These are phyloP conservation scores for Panaeolus cyanescens DNA, from an alignment of 768 basidiomycete species.

Conservation along the genomic window DNA sequence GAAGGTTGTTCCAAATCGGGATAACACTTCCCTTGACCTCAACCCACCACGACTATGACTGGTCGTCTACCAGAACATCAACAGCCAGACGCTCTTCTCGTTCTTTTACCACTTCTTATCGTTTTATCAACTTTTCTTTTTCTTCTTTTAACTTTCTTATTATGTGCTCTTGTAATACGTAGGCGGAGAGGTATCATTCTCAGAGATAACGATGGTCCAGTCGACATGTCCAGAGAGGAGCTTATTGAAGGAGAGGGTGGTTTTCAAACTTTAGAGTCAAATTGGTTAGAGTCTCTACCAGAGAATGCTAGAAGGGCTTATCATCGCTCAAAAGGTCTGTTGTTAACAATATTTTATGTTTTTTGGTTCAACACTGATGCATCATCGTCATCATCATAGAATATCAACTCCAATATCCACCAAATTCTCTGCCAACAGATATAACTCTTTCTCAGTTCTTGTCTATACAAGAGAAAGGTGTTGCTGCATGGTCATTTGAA, in stretches of 20 bases:
- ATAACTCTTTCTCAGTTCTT: conserved; percentile 98
- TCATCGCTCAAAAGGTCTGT: conserved; percentile 82
- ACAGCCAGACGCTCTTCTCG: conserved; percentile 69
- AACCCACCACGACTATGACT: conserved; percentile 23
- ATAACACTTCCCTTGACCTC: conserved; percentile 11
- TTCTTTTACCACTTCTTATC: conserved; percentile 92
- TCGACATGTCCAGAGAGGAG: conserved; percentile 92
- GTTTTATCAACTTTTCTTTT: conserved; percentile 92
- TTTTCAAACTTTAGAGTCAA: conserved; percentile 86
- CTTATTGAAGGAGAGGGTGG: conserved; percentile 91
- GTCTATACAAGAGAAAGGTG: conserved; percentile 98
- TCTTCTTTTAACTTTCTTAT: conserved; percentile 87
- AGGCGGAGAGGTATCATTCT: conserved; percentile 76
- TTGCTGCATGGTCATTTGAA: conserved; percentile 99
- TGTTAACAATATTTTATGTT: conserved; percentile 6
- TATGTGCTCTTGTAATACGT: conserved; percentile 86
- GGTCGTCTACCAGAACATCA: conserved; percentile 15
- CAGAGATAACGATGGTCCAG: conserved; percentile 86
- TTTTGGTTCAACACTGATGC: conserved; percentile 9
- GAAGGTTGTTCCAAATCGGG: conserved; percentile 9
- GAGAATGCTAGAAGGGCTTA: conserved; percentile 74
- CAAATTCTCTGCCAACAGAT: conserved; percentile 96
- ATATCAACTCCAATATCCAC: conserved; percentile 85
- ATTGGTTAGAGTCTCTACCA: conserved; percentile 86
- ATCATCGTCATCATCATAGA: conserved; percentile 42